Conservation (phyloP, 1,139 yeast genomes). For the Taphrina communis region DNA sequence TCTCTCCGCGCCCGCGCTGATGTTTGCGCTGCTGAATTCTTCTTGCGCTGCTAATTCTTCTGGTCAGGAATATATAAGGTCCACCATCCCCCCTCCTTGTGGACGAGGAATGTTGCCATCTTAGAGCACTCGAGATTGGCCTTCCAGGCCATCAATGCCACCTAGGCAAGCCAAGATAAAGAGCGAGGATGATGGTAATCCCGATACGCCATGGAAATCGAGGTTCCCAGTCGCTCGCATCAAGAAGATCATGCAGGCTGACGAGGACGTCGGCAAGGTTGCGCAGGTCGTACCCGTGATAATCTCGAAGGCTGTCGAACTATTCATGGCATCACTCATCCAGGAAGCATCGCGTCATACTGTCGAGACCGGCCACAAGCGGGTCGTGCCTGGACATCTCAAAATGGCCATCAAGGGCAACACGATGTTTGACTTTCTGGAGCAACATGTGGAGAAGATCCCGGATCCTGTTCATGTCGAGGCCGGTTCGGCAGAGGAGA, state of each 20-base stretch:
- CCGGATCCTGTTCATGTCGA: slow-evolving; percentile 29
- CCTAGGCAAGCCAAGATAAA: slow-evolving; percentile 34
- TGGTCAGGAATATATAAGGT: slow-evolving; percentile 21
- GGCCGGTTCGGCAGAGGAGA: slow-evolving; percentile 2
- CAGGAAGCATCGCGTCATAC: slow-evolving; percentile 85
- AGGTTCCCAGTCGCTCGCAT: slow-evolving; percentile 66
- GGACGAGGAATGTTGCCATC: background rate
- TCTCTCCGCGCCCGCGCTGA: background rate
- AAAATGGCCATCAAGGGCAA: slow-evolving; percentile 82
- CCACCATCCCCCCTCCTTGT: slow-evolving; percentile 9
- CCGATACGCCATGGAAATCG: slow-evolving; percentile 40
- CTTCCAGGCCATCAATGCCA: slow-evolving; percentile 30
- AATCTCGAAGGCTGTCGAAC: slow-evolving; percentile 87
- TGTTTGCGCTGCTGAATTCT: slow-evolving; percentile 8
- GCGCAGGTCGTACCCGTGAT: slow-evolving; percentile 98
- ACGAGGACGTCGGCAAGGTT: slow-evolving; percentile 97
- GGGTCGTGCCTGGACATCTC: slow-evolving; percentile 82
- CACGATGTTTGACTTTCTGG: slow-evolving; percentile 90
- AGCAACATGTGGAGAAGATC: slow-evolving; percentile 67
- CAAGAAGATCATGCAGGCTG: slow-evolving; percentile 95
- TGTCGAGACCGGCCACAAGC: slow-evolving; percentile 71
- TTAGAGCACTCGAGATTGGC: slow-evolving; percentile 2
- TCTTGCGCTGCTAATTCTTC: slow-evolving; percentile 17
- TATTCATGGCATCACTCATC: slow-evolving; percentile 86
- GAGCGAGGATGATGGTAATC: slow-evolving; percentile 20